Base-by-base conservation (phyloP, 495 filamentous ascomycete species). In the Penicillium nucicola region DNA sequence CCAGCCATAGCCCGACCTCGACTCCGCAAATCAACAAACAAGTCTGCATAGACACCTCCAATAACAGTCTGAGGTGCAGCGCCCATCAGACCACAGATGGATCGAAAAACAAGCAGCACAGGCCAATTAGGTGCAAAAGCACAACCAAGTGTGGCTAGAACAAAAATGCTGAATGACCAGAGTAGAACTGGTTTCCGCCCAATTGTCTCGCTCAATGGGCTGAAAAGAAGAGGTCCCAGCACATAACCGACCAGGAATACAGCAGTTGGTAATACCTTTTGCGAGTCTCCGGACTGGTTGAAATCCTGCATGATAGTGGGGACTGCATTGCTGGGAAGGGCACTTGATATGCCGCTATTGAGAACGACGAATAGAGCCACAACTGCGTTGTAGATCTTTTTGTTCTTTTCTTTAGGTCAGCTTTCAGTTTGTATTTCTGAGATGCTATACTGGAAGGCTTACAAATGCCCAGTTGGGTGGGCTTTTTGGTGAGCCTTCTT, bases 231-330 rank as follows among this genome's bases (percentile, higher is more conserved):
- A 1, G 86, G 84, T 0, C 85, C 86, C 12, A 86, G 60, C 11
- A 84, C 72, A 53, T 88, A 89, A 25, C 86, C 89, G 19, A 90
- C 73, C 0, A 91, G 71, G 49, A 83, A 93, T 1, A 90, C 79
- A 0, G 86, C 87, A 0, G 87, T 88, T 10, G 88, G 88, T 6
- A 93, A 72, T 15, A 86, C 81, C 33, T 81, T 75, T 33, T 82
- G 73, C 6, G 58, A 43, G 50, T 70, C 30, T 14, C 63, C 70
- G 71, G 53, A 50, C 20, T 64, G 42, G 40, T 61, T 31, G 52
- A 73, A 72, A n/a, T 71, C 64, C n/a, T 69, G 53, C 61, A 70
- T 65, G 55, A 73, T 75, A 39, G 70, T 76, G 8, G 74, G 77
- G 33, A 82, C 78, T 35, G 81, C 80, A 63, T 83, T 87, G 53